phyloP scores from a whole-genome alignment of 805 yeast genomes.

The Grigorovia jiainica region DNA sequence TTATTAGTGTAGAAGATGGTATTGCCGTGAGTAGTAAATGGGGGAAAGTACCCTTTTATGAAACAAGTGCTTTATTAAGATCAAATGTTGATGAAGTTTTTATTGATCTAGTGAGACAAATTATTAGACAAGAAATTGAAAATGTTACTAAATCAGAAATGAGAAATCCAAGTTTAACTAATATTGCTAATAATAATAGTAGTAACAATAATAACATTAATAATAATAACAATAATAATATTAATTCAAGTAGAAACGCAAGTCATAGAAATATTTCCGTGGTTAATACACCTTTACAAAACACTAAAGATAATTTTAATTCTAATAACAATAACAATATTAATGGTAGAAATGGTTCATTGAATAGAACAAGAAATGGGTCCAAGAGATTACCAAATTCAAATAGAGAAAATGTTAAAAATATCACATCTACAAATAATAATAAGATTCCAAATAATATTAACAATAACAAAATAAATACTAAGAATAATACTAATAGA shows the following conservation, averaged over 20 bases:
- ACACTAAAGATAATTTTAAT: too few relatives aligned
- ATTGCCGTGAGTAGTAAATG: constrained; percentile 72
- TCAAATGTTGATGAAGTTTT: constrained; percentile 89
- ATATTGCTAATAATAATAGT: not conserved
- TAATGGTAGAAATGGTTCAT: not conserved
- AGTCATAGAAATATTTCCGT: too few relatives aligned
- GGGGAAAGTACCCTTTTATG: constrained; percentile 88
- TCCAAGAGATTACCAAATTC: not conserved
- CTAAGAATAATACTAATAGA: not conserved
- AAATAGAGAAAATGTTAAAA: not conserved
- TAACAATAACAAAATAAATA: not conserved
- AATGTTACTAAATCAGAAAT: constrained; percentile 9
- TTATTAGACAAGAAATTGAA: constrained; percentile 36
- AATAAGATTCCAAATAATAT: not conserved
- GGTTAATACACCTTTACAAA: too few relatives aligned
- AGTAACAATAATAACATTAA: not conserved
- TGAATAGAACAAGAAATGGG: not conserved
- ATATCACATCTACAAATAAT: not conserved
- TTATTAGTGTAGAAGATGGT: constrained; percentile 73
- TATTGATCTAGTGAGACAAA: constrained; percentile 79
- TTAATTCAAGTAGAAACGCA: too few relatives aligned
- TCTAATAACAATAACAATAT: too few relatives aligned
- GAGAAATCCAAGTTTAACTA: constrained; percentile 8
- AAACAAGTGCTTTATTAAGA: constrained; percentile 85
- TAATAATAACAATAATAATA: not conserved